Percentiles rank a stretch among this genome's conserved stretches.
These are phyloP conservation scores for Corrigiola litoralis DNA, from an alignment of 179 eudicot genomes.

Conservation along the genomic window DNA sequence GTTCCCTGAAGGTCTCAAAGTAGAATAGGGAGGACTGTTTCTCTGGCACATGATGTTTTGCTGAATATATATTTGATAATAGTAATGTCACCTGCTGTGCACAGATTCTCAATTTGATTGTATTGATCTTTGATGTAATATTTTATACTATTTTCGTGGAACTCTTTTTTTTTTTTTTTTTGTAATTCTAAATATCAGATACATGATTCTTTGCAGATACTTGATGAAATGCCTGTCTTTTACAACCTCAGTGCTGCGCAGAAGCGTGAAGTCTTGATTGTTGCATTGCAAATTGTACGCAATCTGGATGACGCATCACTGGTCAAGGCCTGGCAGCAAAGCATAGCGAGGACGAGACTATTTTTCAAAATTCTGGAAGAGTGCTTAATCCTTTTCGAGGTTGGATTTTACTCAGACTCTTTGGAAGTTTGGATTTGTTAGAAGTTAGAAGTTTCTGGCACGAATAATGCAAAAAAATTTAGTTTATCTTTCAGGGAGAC, in stretches of 20 bases:
- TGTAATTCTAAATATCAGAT: not conserved
- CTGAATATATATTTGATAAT: too few relatives aligned
- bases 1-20: not conserved
- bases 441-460: too few relatives aligned
- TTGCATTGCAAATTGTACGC: constrained; percentile 83
- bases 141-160: not conserved
- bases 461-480: too few relatives aligned
- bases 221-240: constrained; percentile 99
- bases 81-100: too few relatives aligned
- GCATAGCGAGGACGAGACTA: constrained; percentile 92
- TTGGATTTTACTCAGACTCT: constrained; percentile 9
- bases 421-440: not conserved
- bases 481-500: too few relatives aligned
- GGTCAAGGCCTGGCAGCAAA: constrained; percentile 96
- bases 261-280: constrained; percentile 90
- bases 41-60: too few relatives aligned
- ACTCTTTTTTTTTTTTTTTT: not conserved
- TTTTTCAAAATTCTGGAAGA: constrained; percentile 98
- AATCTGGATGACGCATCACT: constrained; percentile 96
- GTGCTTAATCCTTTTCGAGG: constrained; percentile 88
- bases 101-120: not conserved
- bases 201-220: constrained; percentile 56
- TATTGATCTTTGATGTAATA: not conserved
- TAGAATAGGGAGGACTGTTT: not conserved
- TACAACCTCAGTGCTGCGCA: constrained; percentile 88